Evolutionary conservation across 768 basidiomycete genomes (phyloP), one percentile per base, ranked within the genome.

Genomic region (Rhizopogon vesiculosus): DNA sequence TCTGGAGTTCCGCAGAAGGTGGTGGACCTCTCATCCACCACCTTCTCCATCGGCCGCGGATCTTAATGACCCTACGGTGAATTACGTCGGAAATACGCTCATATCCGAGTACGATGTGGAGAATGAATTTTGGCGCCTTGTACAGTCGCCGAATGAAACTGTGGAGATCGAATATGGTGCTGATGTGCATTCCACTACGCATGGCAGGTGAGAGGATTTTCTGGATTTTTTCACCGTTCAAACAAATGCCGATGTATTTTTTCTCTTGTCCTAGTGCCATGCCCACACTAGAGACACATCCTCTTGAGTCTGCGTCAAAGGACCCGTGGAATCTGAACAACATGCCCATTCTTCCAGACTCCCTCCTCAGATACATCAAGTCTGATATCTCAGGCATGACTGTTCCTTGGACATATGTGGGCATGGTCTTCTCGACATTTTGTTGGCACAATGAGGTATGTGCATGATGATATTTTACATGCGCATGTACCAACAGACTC

Each of bases 91-190:
- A 18, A 79, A 82, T 59, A 75, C 83, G 39, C 68, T 75, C 2
- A 85, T 97, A n/a, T 84, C 88, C 12, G 97, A 99, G 70, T 81
- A 84, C 60, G 94, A 98, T 61, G 84, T 98, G 9, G 97, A 99
- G 76, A 78, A 80, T 46, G 96, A 99, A 70, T 99, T 98, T 64
- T 99, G 97, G 97, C 81, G 94, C 35, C 80, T 99, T 50, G 94
- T 98, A 9, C 90, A 97, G 70, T 89, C 89, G 16, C 81, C 84
- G 54, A 76, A 80, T 42, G 95, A 98, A 67, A 95, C 92, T 0
- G 94, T 99, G 16, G 97, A 99, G 69, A 87, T 98, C 35, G 97
- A 99, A 71, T 99, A 99, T 67, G 97, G 97, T n/a, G 97, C 97
- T 1, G 97, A 99, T 69, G 89, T 99, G 35, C 95, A 98, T 72